These are phyloP conservation scores for Liquidambar formosana DNA, from an alignment of 164 flowering plant genomes.

Conservation along the genomic window DNA sequence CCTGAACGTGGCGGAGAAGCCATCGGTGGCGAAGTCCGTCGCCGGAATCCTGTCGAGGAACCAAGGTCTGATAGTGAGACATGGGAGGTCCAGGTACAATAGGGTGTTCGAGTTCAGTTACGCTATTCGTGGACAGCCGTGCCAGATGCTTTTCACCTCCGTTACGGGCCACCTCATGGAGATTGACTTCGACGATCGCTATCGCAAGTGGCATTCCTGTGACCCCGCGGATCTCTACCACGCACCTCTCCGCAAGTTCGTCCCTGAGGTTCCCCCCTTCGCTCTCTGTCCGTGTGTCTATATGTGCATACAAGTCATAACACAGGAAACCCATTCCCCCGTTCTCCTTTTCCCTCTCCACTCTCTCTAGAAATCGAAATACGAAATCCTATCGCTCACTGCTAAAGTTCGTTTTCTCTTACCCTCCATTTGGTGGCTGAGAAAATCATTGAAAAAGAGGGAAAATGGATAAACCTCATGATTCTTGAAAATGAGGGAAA, in stretches of 20 bases:
- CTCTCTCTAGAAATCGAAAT: too few relatives aligned
- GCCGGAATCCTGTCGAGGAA: conserved; percentile 65
- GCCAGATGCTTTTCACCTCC: conserved; percentile 84
- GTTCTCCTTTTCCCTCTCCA: too few relatives aligned
- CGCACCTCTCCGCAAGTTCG: conserved; percentile 69
- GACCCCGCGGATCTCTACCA: conserved; percentile 80
- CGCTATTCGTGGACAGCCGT: conserved; percentile 51
- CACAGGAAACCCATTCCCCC: too few relatives aligned
- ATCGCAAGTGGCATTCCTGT: conserved; percentile 85
- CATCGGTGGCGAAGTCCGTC: conserved; percentile 95
- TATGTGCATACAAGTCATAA: too few relatives aligned
- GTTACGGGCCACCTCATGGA: conserved; percentile 98
- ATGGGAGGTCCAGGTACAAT: conserved; percentile 86
- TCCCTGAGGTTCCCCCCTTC: conserved; percentile 61
- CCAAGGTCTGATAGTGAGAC: conserved; percentile 47
- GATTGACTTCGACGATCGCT: conserved; percentile 81
- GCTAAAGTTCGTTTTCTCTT: too few relatives aligned
- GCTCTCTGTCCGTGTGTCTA: neutral
- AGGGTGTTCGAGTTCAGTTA: conserved; percentile 84
- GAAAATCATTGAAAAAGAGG: too few relatives aligned
- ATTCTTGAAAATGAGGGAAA: too few relatives aligned
- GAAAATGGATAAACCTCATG: too few relatives aligned
- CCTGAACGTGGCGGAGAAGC: conserved; percentile 98
- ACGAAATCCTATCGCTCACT: too few relatives aligned
- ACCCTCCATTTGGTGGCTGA: too few relatives aligned